Conservation (phyloP, 192 early-diverging fungal species). For the Coemansia sp. region DNA sequence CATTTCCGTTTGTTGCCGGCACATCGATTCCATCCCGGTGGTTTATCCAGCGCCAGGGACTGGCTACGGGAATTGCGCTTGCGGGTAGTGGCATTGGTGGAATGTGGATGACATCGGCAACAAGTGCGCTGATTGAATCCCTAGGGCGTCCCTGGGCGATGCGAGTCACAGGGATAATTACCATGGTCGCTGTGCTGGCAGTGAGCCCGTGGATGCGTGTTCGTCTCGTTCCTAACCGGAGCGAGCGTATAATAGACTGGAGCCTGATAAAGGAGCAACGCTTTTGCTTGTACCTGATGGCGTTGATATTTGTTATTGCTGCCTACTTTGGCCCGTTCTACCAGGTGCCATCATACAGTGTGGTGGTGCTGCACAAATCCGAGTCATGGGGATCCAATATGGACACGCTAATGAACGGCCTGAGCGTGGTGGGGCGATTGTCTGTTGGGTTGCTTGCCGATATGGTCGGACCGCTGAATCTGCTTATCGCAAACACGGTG, state of each 20-base stretch:
- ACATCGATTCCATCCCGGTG: constrained; percentile 51
- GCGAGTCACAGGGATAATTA: constrained; percentile 53
- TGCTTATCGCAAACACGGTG: constrained; percentile 28
- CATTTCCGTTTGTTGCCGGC: constrained; percentile 53
- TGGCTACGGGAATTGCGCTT: constrained; percentile 56
- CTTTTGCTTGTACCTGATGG: constrained; percentile 38
- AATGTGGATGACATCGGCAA: constrained; percentile 57
- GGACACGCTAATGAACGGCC: constrained; percentile 52
- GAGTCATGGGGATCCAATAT: constrained; percentile 49
- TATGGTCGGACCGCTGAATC: constrained; percentile 38
- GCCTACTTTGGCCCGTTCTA: constrained; percentile 55
- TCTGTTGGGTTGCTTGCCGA: constrained; percentile 40
- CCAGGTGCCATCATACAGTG: constrained; percentile 50
- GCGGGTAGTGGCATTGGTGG: constrained; percentile 55
- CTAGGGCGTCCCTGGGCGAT: constrained; percentile 57
- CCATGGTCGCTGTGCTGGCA: constrained; percentile 38
- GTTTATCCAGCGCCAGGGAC: constrained; percentile 51
- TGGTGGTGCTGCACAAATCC: constrained; percentile 47
- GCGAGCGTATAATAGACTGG: constrained; percentile 47
- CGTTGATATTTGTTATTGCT: constrained; percentile 36
- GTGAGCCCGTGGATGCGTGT: constrained; percentile 53
- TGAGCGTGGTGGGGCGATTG: constrained; percentile 46
- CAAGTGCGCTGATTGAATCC: constrained; percentile 38
- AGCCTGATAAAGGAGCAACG: constrained; percentile 33
- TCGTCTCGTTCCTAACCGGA: constrained; percentile 32